Conservation (phyloP, 345 rosid genomes). For the Cardamine chenopodiifolia region DNA sequence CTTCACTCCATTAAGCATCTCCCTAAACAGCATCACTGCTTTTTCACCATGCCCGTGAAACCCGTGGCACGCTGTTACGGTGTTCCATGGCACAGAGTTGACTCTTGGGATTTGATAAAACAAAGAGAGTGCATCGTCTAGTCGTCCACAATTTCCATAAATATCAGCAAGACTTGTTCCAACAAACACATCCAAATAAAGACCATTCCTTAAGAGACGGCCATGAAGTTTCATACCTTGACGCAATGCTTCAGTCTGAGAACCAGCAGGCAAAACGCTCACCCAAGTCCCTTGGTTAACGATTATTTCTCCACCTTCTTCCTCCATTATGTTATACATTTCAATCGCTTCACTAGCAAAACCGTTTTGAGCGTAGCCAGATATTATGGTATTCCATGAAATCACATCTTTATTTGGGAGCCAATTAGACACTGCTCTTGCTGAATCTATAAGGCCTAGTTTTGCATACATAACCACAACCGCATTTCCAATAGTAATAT, state of each 20-base stretch:
- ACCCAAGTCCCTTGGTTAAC: slow-evolving; percentile 66
- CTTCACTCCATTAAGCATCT: slow-evolving; percentile 55
- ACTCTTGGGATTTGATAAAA: slow-evolving; percentile 51
- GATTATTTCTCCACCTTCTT: slow-evolving; percentile 41
- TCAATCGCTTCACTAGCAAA: slow-evolving; percentile 63
- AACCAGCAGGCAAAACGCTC: slow-evolving; percentile 59
- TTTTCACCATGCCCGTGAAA: slow-evolving; percentile 57
- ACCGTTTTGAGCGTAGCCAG: slow-evolving; percentile 63
- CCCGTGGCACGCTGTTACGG: slow-evolving; percentile 57
- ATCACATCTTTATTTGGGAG: slow-evolving; percentile 53
- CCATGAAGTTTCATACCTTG: slow-evolving; percentile 62
- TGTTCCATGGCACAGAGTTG: slow-evolving; percentile 62
- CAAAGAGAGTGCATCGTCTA: slow-evolving; percentile 53
- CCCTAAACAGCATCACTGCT: slow-evolving; percentile 52
- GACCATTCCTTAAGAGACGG: slow-evolving; percentile 46
- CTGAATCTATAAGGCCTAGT: slow-evolving; percentile 48
- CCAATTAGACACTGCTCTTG: slow-evolving; percentile 48
- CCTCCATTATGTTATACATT: slow-evolving; percentile 48
- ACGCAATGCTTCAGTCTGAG: slow-evolving; percentile 56
- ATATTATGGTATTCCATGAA: slow-evolving; percentile 60
- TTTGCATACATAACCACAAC: slow-evolving; percentile 63
- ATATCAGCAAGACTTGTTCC: slow-evolving; percentile 62
- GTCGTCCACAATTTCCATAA: slow-evolving; percentile 65
- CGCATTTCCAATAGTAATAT: slow-evolving; percentile 50
- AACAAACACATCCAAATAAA: slow-evolving; percentile 48